A percentile compares a stretch with the other conserved stretches of the same genome.
Conservation (phyloP, 495 filamentous ascomycete genomes). For the Darksidea phi region DNA sequence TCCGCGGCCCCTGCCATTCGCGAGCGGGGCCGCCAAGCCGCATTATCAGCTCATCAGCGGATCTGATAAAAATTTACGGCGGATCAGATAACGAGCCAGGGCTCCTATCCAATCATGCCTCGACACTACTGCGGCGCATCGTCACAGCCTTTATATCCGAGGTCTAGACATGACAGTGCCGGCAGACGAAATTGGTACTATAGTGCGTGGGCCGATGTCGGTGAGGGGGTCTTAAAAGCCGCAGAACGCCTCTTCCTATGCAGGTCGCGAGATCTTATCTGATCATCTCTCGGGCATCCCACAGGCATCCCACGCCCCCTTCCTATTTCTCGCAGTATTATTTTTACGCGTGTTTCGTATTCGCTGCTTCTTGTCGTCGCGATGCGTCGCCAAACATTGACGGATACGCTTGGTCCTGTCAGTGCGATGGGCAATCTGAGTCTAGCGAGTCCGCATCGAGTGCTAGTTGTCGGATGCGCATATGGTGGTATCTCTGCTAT, state of each 20-base stretch:
- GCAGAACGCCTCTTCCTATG: background rate
- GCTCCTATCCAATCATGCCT: slow-evolving; percentile 17
- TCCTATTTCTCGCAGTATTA: too few relatives aligned
- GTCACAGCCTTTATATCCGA: background rate
- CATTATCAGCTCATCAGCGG: background rate
- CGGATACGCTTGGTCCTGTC: slow-evolving; percentile 5
- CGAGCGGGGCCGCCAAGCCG: background rate
- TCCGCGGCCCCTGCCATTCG: background rate
- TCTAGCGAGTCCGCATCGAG: slow-evolving; percentile 23
- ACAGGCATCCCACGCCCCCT: background rate
- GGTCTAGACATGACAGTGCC: too few relatives aligned
- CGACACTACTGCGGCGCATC: background rate
- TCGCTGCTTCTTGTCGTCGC: background rate
- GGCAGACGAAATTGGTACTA: too few relatives aligned
- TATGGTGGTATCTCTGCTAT: slow-evolving; percentile 63
- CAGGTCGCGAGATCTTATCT: slow-evolving; percentile 27
- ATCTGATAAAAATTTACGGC: slow-evolving; percentile 32
- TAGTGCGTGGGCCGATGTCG: slow-evolving; percentile 31
- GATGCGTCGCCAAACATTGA: slow-evolving; percentile 11
- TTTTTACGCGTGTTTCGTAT: background rate
- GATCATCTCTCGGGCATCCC: slow-evolving; percentile 18
- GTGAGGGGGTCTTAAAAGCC: slow-evolving; percentile 13
- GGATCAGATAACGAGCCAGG: slow-evolving; percentile 26
- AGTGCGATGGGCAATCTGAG: slow-evolving; percentile 16
- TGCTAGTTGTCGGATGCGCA: slow-evolving; percentile 61